Percentiles rank a stretch among this genome's conserved stretches.
These are phyloP conservation scores for Magnusiomyces tetraspermus DNA, from an alignment of 1,139 yeast species.

Conservation along the genomic window DNA sequence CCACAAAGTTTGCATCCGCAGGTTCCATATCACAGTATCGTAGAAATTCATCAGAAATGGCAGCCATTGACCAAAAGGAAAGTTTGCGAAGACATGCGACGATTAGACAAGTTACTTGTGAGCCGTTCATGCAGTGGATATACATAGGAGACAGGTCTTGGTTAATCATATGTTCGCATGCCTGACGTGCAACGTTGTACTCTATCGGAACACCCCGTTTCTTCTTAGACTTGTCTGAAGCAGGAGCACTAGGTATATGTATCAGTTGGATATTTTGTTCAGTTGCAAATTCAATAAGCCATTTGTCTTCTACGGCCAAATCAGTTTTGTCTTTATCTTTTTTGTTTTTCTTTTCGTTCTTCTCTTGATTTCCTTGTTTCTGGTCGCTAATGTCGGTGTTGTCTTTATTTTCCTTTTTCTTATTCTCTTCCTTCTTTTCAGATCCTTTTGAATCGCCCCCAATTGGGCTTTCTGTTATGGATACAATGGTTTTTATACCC, in stretches of 20 bases:
- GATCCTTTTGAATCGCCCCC: constrained; percentile 3
- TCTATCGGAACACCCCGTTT: constrained; percentile 61
- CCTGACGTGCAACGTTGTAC: constrained; percentile 48
- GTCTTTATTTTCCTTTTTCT: not conserved
- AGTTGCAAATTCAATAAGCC: constrained; percentile 43
- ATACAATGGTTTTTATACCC: constrained; percentile 59
- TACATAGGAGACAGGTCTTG: constrained; percentile 59
- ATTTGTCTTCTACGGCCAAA: constrained; percentile 32
- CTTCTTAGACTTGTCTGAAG: constrained; percentile 27
- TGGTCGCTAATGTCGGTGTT: not conserved
- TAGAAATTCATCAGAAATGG: constrained; percentile 78
- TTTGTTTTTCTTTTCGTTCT: not conserved
- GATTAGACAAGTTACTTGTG: constrained; percentile 73
- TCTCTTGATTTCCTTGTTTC: not conserved
- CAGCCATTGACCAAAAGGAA: constrained; percentile 82
- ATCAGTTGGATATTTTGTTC: constrained; percentile 42
- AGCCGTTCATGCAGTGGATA: constrained; percentile 82
- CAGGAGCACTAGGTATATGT: constrained; percentile 56
- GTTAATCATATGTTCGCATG: constrained; percentile 52
- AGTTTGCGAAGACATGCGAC: constrained; percentile 79
- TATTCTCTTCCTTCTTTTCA: not conserved
- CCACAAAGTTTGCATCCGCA: constrained; percentile 76
- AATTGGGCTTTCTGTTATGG: constrained; percentile 71
- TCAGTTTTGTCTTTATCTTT: not conserved
- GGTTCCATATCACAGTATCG: constrained; percentile 72